Percentiles rank a stretch among this genome's conserved stretches.
phyloP scores from a whole-genome alignment of 2,329 filamentous ascomycete species.

The Sporothrix sp. region DNA sequence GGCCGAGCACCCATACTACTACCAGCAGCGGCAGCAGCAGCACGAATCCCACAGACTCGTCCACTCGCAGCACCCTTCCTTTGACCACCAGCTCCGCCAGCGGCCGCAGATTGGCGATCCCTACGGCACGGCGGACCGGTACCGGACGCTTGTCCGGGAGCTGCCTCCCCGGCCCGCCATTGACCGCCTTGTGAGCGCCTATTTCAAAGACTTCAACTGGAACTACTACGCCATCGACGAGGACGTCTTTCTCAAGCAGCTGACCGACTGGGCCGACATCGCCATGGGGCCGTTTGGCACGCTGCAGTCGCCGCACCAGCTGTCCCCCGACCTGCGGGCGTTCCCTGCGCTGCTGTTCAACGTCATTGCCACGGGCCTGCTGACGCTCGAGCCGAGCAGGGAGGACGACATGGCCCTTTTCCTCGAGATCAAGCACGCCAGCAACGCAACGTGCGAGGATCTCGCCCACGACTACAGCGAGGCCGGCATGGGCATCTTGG shows the following conservation, averaged over 20 bases:
- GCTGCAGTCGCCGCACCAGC: slow-evolving; percentile 38
- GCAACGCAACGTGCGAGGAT: slow-evolving; percentile 50
- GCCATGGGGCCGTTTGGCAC: slow-evolving; percentile 35
- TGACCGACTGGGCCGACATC: slow-evolving; percentile 45
- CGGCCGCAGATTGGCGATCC: slow-evolving; percentile 25
- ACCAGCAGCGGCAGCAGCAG: slow-evolving; percentile 7
- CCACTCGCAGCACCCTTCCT: slow-evolving; percentile 10
- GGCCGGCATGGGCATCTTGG: slow-evolving; percentile 42
- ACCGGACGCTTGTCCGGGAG: slow-evolving; percentile 48
- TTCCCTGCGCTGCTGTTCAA: slow-evolving; percentile 54
- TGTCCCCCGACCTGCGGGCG: slow-evolving; percentile 41
- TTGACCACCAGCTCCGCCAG: slow-evolving; percentile 1
- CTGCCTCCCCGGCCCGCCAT: slow-evolving; percentile 45
- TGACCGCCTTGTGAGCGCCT: slow-evolving; percentile 44
- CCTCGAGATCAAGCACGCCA: slow-evolving; percentile 48
- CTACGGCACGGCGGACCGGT: slow-evolving; percentile 43
- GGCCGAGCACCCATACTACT: slow-evolving; percentile 5
- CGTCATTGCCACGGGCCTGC: slow-evolving; percentile 43
- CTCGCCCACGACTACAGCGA: slow-evolving; percentile 53
- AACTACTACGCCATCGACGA: slow-evolving; percentile 48
- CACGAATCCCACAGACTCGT: not conserved
- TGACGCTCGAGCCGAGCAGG: slow-evolving; percentile 39
- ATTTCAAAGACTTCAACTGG: slow-evolving; percentile 49
- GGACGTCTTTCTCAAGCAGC: slow-evolving; percentile 39
- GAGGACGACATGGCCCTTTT: slow-evolving; percentile 35